phyloP scores from a whole-genome alignment of 176 grass and related monocot genomes.

The Hordeum vulgare region MorexV3_pseudomolecules_assembly NC_058522.1:46399129-46399628 shows the following conservation, averaged over 20 bases:
- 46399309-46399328: slow-evolving; percentile 36
- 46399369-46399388: neutral
- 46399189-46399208: neutral
- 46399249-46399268: slow-evolving; percentile 65
- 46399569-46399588: too few species aligned
- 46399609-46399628: too few species aligned
- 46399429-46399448: too few species aligned
- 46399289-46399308: slow-evolving; percentile 81
- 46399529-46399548: too few species aligned
- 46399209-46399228: slow-evolving; percentile 9
- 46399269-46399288: slow-evolving; percentile 66
- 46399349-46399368: neutral
- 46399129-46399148: too few species aligned
- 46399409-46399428: neutral
- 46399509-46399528: too few species aligned
- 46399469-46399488: too few species aligned
- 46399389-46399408: neutral
- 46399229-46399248: slow-evolving; percentile 72
- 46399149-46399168: neutral
- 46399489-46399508: too few species aligned
- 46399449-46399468: too few species aligned
- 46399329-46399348: slow-evolving; percentile 12
- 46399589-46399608: too few species aligned
- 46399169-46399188: neutral
- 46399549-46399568: too few species aligned